These are phyloP conservation scores for Triangularia setosa DNA, from an alignment of 2,329 filamentous ascomycete genomes.

Conservation along the genomic window DNA sequence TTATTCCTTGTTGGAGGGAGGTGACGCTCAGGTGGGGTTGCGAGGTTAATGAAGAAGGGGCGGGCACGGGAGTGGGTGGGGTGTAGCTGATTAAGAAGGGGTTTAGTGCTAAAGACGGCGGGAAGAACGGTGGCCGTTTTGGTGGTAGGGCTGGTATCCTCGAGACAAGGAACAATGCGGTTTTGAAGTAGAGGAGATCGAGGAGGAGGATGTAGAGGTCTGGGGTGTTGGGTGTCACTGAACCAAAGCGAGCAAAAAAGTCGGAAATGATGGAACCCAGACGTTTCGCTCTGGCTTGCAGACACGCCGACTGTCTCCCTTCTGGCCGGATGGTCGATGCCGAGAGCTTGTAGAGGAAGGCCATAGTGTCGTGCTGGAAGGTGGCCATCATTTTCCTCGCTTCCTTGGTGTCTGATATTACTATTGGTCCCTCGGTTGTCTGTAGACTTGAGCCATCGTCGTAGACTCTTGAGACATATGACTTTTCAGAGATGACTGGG, in stretches of 20 bases:
- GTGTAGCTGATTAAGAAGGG: constrained; percentile 1
- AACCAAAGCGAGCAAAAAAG: constrained; percentile 19
- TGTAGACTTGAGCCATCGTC: constrained; percentile 19
- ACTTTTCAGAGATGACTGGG: constrained; percentile 24
- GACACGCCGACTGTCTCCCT: neutral
- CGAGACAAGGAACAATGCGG: constrained; percentile 18
- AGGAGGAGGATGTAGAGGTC: constrained; percentile 19
- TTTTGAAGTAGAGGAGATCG: constrained; percentile 24
- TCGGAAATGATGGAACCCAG: constrained; percentile 17
- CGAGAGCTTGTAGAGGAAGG: neutral
- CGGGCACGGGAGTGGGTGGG: neutral
- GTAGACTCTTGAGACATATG: constrained; percentile 18
- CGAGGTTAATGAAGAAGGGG: neutral
- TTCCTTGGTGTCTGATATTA: constrained; percentile 8
- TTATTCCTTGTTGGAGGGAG: neutral
- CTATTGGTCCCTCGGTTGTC: neutral
- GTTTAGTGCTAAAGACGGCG: neutral
- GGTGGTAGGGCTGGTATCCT: neutral
- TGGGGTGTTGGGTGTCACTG: constrained; percentile 12
- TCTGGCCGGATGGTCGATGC: neutral
- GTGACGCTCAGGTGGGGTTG: neutral
- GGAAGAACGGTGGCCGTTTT: neutral
- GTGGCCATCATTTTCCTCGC: constrained; percentile 15
- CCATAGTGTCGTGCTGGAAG: constrained; percentile 24
- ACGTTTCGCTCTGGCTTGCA: constrained; percentile 17